phyloP scores from a whole-genome alignment of 495 filamentous ascomycete species.

The Mytilinidion resinicola region DNA sequence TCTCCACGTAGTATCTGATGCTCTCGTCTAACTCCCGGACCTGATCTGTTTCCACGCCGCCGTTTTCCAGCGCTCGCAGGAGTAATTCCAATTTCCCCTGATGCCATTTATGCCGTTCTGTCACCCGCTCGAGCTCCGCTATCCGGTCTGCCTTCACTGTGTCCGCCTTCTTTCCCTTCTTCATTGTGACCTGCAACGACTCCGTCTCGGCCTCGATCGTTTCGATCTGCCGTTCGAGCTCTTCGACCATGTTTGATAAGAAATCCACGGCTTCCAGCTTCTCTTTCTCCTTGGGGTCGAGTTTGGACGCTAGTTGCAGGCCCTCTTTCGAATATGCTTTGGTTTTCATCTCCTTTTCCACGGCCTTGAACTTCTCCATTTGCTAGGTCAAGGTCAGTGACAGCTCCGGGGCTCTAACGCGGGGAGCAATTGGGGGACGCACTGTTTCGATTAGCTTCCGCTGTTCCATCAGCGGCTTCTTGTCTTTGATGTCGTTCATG shows the following conservation, averaged over 20 bases:
- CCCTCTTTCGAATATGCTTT: conserved; percentile 99
- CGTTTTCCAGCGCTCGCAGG: conserved; percentile 84
- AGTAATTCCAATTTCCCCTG: conserved; percentile 87
- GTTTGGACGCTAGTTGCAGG: conserved; percentile 76
- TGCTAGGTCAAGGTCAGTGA: conserved; percentile 54
- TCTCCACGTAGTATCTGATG: conserved; percentile 91
- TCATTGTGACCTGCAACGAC: conserved; percentile 75
- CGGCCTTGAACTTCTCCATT: conserved; percentile 99
- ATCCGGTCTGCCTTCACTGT: conserved; percentile 74
- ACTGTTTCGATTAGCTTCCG: conserved; percentile 94
- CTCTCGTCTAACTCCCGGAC: conserved; percentile 82
- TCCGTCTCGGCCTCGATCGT: conserved; percentile 87
- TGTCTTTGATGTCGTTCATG: conserved; percentile 97
- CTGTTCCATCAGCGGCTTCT: conserved; percentile 87
- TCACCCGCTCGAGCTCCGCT: conserved; percentile 72
- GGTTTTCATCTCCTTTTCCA: conserved; percentile 99
- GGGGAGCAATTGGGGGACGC: conserved; percentile 20
- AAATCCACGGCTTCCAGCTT: conserved; percentile 83
- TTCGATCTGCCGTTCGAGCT: conserved; percentile 89
- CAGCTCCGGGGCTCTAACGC: neutral
- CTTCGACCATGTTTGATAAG: conserved; percentile 78
- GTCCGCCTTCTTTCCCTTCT: conserved; percentile 82
- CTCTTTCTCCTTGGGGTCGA: conserved; percentile 92
- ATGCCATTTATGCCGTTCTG: conserved; percentile 96
- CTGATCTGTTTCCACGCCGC: conserved; percentile 74